These are phyloP conservation scores for Eremothecium cymbalariae DNA, from an alignment of 1,139 yeast genomes.

Conservation along the genomic window DNA sequence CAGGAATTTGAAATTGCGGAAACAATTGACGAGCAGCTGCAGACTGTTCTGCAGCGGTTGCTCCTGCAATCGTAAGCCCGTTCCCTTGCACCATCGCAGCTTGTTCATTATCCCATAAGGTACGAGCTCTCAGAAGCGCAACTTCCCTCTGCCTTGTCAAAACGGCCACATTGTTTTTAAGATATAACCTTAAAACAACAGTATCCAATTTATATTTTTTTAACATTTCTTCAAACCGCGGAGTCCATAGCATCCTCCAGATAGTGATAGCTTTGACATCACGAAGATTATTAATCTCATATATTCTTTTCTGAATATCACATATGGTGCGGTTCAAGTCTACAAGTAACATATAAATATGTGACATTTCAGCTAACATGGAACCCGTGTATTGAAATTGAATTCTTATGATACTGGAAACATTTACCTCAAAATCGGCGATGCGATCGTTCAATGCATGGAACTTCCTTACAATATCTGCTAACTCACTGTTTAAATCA, in stretches of 20 bases:
- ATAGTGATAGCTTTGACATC: constrained; percentile 25
- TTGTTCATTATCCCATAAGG: constrained; percentile 12
- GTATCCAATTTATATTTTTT: constrained; percentile 29
- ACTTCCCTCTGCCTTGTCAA: constrained; percentile 31
- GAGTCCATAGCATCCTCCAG: constrained; percentile 27
- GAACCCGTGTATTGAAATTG: constrained; percentile 33
- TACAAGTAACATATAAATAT: constrained; percentile 27
- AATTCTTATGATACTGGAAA: constrained; percentile 31
- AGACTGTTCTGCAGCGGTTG: not conserved
- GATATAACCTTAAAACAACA: constrained; percentile 27
- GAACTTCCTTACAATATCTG: constrained; percentile 28
- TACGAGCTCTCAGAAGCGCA: constrained; percentile 25
- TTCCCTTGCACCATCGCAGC: constrained; percentile 3
- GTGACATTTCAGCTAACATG: constrained; percentile 31
- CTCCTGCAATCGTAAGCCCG: constrained; percentile 3
- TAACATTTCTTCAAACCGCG: constrained; percentile 23
- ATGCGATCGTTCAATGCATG: constrained; percentile 29
- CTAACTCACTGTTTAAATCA: constrained; percentile 27
- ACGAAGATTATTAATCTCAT: constrained; percentile 15
- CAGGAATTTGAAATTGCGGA: constrained; percentile 5
- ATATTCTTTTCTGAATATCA: constrained; percentile 23
- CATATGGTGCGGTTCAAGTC: constrained; percentile 29
- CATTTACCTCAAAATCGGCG: constrained; percentile 32
- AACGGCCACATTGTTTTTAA: constrained; percentile 29
- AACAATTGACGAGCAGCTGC: constrained; percentile 5